phyloP scores from a whole-genome alignment of 2,329 filamentous ascomycete genomes.

The Dissoconium aciculare region DNA sequence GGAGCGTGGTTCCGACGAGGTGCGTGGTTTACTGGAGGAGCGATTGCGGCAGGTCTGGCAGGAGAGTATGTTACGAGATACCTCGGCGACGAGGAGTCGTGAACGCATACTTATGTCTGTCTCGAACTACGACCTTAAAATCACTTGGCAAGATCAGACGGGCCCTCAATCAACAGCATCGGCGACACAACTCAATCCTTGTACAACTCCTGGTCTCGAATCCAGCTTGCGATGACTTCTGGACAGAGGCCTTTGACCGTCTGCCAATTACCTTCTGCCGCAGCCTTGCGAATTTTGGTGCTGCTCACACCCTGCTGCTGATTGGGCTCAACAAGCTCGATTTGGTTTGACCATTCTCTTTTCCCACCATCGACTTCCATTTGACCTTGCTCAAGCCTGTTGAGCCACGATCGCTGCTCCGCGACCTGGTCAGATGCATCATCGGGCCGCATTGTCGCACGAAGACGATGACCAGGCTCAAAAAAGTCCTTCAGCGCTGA shows the following conservation, averaged over 20 bases:
- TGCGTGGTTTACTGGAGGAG: conserved; percentile 46
- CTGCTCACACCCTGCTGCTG: conserved; percentile 37
- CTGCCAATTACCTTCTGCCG: conserved; percentile 33
- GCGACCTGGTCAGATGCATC: conserved; percentile 44
- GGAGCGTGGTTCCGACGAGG: conserved; percentile 53
- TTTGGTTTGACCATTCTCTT: conserved; percentile 42
- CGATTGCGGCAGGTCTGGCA: conserved; percentile 40
- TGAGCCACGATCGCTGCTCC: conserved; percentile 42
- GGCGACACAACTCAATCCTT: too few species aligned
- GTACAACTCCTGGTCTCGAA: conserved; percentile 40
- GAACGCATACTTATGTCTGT: too few species aligned
- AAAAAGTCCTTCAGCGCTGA: conserved; percentile 49
- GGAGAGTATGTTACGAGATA: conserved; percentile 34
- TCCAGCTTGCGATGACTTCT: conserved; percentile 41
- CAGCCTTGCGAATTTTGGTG: conserved; percentile 48
- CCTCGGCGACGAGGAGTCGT: too few species aligned
- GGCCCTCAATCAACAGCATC: too few species aligned
- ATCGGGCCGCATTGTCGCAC: conserved; percentile 49
- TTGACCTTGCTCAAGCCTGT: conserved; percentile 31
- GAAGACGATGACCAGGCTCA: conserved; percentile 39
- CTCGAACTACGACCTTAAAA: too few species aligned
- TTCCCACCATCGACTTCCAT: conserved; percentile 41
- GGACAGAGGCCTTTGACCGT: conserved; percentile 42
- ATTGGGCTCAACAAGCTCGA: conserved; percentile 44
- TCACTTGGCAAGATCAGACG: too few species aligned